Evolutionary conservation across 2,329 filamentous ascomycete genomes (phyloP).

Genomic region (Aspergillus sp.): DNA sequence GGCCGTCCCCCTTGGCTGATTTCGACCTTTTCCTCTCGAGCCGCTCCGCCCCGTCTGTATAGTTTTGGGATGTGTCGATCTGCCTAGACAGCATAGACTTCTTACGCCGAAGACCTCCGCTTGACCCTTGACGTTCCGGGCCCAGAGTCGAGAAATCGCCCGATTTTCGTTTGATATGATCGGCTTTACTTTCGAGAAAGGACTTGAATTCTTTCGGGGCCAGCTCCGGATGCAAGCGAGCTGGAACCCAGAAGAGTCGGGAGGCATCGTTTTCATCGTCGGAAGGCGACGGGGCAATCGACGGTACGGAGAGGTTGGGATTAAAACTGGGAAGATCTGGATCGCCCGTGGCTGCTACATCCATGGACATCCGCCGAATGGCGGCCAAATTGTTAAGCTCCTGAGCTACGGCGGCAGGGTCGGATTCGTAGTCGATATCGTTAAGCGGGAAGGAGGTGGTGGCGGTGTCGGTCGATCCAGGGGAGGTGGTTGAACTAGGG

Average conservation of each 20-base stretch:
- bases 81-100: slow-evolving; percentile 95
- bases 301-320: slow-evolving; percentile 41
- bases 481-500: slow-evolving; percentile 56
- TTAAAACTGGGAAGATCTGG: slow-evolving; percentile 50
- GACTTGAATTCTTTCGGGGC: slow-evolving; percentile 96
- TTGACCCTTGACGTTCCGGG: slow-evolving; percentile 54
- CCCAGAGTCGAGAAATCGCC: slow-evolving; percentile 63
- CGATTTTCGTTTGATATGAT: slow-evolving; percentile 82
- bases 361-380: slow-evolving; percentile 90
- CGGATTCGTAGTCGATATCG: slow-evolving; percentile 84
- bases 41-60: slow-evolving; percentile 79
- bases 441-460: slow-evolving; percentile 70
- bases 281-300: slow-evolving; percentile 43
- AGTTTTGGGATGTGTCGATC: slow-evolving; percentile 73
- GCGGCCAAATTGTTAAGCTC: slow-evolving; percentile 91
- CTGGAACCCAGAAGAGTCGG: slow-evolving; percentile 91
- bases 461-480: slow-evolving; percentile 58
- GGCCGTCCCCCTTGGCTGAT: slow-evolving; percentile 55
- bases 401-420: slow-evolving; percentile 84
- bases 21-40: slow-evolving; percentile 71
- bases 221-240: slow-evolving; percentile 87
- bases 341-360: slow-evolving; percentile 67
- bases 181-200: slow-evolving; percentile 89
- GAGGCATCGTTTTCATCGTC: slow-evolving; percentile 82
- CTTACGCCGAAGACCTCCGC: slow-evolving; percentile 71